Base-by-base conservation (phyloP, 2,329 filamentous ascomycete species). In the Aspergillus eucalypticola region DNA sequence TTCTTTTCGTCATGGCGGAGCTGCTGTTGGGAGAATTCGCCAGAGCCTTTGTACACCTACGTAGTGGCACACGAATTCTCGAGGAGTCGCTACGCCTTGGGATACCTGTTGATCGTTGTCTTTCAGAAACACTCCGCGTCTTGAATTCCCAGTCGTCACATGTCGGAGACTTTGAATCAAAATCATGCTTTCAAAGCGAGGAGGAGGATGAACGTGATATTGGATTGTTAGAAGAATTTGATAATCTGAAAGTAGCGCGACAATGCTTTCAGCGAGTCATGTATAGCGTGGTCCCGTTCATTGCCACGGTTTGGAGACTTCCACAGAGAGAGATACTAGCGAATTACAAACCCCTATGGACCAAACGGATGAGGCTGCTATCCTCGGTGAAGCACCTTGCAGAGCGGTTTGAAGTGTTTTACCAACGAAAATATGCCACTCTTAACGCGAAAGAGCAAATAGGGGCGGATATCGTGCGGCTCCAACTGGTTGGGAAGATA, bases 1-100 rank as follows among this genome's bases (percentile, higher is more conserved):
- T 66, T 10, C 58, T 66, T 15, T 66, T 64, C 46, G 55, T 64
- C 6, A 21, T 64, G 42, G 42, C 48, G 2, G 64, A 66, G 21
- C 19, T 66, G 21, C 35, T 64, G 23, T 49, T 54, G n/a, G 63
- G 60, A 19, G 41, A 49, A 10, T 63, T 63, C 56, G 56, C 59
- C 3, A 55, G 42, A 38, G 63, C 63, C 17, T 46, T 62, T 17
- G 13, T 41, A 19, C 63, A 63, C 25, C 25, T 65, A 2, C 56
- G 57, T n/a, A 44, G 50, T 35, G 58, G 52, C 7, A 23, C 51
- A 13, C 32, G 7, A 5, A 29, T 60, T 6, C 13, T 44, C 1
- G 17, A 42, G 2, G 38, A 54, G 23, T 41, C 8, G 5, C 19
- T 6, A 5, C 32, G 23, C 2, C 52, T 29, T 17, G 38, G 21